Evolutionary conservation across 108 stramenopile species (phyloP).

Genomic region (Cyclostephanos invisitatus): DNA sequence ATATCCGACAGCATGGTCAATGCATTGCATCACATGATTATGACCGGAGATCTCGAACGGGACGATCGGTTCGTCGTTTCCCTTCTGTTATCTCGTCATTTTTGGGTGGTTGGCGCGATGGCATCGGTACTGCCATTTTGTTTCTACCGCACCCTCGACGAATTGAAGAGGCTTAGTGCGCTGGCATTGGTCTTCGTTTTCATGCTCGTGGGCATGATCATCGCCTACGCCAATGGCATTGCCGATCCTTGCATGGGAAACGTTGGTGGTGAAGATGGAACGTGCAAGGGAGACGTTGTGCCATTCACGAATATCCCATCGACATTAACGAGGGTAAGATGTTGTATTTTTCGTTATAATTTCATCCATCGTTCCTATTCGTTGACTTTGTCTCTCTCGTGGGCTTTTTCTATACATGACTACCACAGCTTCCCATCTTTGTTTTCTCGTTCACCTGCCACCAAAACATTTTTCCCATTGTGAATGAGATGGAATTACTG

Average conservation of each 20-base stretch:
- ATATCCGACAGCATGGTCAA: conserved; percentile 77
- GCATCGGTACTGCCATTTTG: conserved; percentile 47
- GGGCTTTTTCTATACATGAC: neutral
- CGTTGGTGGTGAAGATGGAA: conserved; percentile 6
- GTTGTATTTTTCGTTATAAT: neutral
- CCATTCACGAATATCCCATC: conserved; percentile 32
- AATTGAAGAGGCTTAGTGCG: conserved; percentile 50
- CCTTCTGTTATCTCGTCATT: conserved; percentile 40
- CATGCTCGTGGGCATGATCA: conserved; percentile 44
- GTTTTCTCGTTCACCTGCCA: conserved; percentile 80
- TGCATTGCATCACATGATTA: conserved; percentile 47
- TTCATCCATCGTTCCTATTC: neutral
- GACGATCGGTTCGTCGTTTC: conserved; percentile 27
- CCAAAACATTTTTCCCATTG: conserved; percentile 74
- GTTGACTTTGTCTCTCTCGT: neutral
- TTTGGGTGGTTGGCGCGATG: conserved; percentile 60
- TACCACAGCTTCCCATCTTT: conserved; percentile 56
- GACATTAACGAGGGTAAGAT: conserved; percentile 28
- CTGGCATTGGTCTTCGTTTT: conserved; percentile 54
- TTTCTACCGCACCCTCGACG: conserved; percentile 46
- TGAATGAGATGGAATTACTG: conserved; percentile 61
- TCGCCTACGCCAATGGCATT: conserved; percentile 48
- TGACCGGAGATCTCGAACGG: conserved; percentile 21
- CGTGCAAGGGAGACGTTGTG: conserved; percentile 39
- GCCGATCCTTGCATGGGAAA: conserved; percentile 47